Evolutionary conservation across 257 asterid genomes (phyloP), one percentile per base, ranked within the genome.

Genomic region (Solanum chmielewskii): DNA sequence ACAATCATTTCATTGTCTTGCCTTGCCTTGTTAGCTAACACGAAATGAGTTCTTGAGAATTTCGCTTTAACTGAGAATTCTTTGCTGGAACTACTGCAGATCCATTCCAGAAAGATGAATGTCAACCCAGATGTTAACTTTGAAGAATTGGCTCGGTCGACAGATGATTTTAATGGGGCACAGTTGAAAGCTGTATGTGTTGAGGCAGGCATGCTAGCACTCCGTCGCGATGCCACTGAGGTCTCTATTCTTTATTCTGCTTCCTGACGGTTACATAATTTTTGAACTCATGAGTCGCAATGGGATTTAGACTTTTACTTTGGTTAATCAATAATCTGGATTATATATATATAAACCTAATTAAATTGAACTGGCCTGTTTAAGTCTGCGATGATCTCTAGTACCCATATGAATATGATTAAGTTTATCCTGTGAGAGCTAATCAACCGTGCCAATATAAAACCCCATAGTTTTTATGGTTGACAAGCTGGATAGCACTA

Each of bases 201-300:
- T 9, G 99, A 97, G 91, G 99, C 98, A 9, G 99, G 99, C 92
- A 97, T 95, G 99, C 88, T 94, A 84, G 99, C 98, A 37, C 98
- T 97, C 66, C 96, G 98, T 11, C 98, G 98, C 11, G 99, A 97
- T 92, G 99, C 98, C 83, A 94, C 99, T 20, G 98, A 96, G 98
- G 99, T 96, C 83, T 52, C 42, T 88, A 39, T 88, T 84, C 62
- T 78, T 62, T 81, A 73, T 42, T 78, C 37, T 69, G 66, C 66
- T 20, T 64, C 33, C 33, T 64, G 33, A 5, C 71, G 3, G 69
- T 60, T 60, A 9, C 5, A 21, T 60, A 23, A 23, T 21, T 60
- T 20, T 21, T 59, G 27, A 59, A 56, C 27, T 59, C 2, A 20
- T 3, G 66, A 21, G 27, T 60, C 29, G 25, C 29, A 25, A 64